Conservation (phyloP, 768 basidiomycete species). For the Panus rudis region DNA sequence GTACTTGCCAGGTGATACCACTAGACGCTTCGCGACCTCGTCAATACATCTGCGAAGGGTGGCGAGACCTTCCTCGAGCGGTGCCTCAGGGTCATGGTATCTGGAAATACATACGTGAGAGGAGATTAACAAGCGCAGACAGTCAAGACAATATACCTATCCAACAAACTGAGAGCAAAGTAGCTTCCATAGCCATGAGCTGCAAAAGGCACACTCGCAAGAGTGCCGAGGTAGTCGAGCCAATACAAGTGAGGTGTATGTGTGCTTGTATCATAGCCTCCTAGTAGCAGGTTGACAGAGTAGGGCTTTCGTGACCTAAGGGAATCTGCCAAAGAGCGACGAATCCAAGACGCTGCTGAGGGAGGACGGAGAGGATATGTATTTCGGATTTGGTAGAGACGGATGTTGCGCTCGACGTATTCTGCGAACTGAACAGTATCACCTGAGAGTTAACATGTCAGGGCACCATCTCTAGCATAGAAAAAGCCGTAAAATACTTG, state of each 20-base stretch:
- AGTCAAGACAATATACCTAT: constrained; percentile 67
- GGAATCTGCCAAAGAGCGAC: constrained; percentile 81
- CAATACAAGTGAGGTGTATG: constrained; percentile 79
- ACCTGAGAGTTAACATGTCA: constrained; percentile 40
- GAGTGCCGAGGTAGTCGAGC: constrained; percentile 94
- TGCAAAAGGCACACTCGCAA: constrained; percentile 82
- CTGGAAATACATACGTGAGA: too few relatives aligned
- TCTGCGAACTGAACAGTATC: constrained; percentile 97
- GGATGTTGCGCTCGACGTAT: constrained; percentile 91
- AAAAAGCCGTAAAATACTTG: constrained; percentile 25
- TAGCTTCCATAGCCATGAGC: constrained; percentile 95
- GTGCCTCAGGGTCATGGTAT: constrained; percentile 86
- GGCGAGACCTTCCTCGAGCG: constrained; percentile 79
- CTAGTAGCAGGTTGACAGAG: constrained; percentile 86
- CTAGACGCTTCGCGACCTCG: constrained; percentile 79
- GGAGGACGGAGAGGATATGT: constrained; percentile 82
- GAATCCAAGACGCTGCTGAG: constrained; percentile 93
- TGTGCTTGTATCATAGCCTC: constrained; percentile 81
- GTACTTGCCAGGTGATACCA: constrained; percentile 75
- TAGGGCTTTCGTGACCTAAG: constrained; percentile 86
- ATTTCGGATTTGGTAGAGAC: constrained; percentile 94
- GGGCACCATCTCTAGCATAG: too few relatives aligned
- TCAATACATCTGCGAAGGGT: constrained; percentile 81
- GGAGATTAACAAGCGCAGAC: too few relatives aligned
- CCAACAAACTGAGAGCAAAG: constrained; percentile 87